Base-by-base conservation (phyloP, 129 eudicot species). In the Dittrichia graveolens region DNA sequence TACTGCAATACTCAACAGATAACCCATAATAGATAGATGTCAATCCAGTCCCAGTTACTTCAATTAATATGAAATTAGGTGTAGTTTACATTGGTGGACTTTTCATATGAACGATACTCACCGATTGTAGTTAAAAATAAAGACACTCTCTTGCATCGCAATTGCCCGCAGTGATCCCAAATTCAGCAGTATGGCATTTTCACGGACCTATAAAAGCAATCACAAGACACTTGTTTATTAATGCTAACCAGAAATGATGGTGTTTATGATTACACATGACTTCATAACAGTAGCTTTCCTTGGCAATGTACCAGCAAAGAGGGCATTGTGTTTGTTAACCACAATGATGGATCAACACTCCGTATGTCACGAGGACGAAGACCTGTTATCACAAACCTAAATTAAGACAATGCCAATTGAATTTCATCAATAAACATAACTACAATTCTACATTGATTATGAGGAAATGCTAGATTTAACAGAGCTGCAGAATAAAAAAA, bases 241-340 rank as follows among this genome's bases (percentile, higher is more conserved):
- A 41, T 63, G 7, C 38, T 65, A 42, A 69, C 0, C 47, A 43
- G 9, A 3, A 65, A 71, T 56, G 7, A 65, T 57, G 35, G 37
- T 63, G 58, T 58, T 44, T 14, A 65, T 77, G 65, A 81, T 91
- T 90, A 59, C 11, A 40, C 40, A 40, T 69, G 67, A 59, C 50
- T 65, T n/a, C 66, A 68, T 50, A 80, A 63, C 73, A 56, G 57
- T 16, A 73, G 19, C 47, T 24, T 44, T 71, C 62, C 47, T 65
- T 43, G 73, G 41, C 24, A 77, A 39, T 50, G 7, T 88, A 94
- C 99, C 99, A 95, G 82, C 81, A 95, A 78, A 69, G 96, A 81
- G 42, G 99, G 99, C 99, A 90, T 90, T 38, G 97, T 73, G 74
- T 95, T 95, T 75, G 94, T 95, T 75, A 95, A 77, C 99, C 99